Percentiles rank a stretch among this genome's conserved stretches.
phyloP scores from a whole-genome alignment of 306 rosid genomes.

The Amphicarpaea edgeworthii region DNA sequence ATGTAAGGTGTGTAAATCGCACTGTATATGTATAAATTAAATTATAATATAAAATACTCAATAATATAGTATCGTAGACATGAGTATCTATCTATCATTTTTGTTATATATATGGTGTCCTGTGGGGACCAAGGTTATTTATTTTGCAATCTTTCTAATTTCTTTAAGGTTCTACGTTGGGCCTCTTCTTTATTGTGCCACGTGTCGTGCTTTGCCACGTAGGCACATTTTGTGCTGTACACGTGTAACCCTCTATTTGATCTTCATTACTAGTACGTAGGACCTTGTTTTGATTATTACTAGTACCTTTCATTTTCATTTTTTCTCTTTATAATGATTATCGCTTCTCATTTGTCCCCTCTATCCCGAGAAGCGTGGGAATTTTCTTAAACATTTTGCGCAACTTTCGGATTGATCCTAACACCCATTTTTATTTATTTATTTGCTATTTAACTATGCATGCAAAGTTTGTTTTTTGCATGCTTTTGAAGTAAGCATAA shows the following conservation, averaged over 20 bases:
- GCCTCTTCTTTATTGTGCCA: background rate
- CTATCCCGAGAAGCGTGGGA: background rate
- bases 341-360: background rate
- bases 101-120: background rate
- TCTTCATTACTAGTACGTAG: slow-evolving; percentile 8
- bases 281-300: background rate
- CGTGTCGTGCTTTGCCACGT: slow-evolving; percentile 10
- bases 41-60: background rate
- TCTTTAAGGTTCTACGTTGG: background rate
- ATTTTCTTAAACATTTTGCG: background rate
- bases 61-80: background rate
- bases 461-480: background rate
- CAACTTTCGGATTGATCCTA: slow-evolving; percentile 3
- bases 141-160: background rate
- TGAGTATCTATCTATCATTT: background rate
- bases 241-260: slow-evolving; percentile 5
- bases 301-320: background rate
- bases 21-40: no score
- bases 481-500: background rate
- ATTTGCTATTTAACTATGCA: background rate
- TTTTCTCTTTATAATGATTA: background rate
- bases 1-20: no score
- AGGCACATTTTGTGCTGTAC: background rate
- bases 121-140: background rate
- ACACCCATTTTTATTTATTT: background rate